Conservation (phyloP, 2,329 filamentous ascomycete genomes). For the Myriosclerotinia scirpicola region DNA sequence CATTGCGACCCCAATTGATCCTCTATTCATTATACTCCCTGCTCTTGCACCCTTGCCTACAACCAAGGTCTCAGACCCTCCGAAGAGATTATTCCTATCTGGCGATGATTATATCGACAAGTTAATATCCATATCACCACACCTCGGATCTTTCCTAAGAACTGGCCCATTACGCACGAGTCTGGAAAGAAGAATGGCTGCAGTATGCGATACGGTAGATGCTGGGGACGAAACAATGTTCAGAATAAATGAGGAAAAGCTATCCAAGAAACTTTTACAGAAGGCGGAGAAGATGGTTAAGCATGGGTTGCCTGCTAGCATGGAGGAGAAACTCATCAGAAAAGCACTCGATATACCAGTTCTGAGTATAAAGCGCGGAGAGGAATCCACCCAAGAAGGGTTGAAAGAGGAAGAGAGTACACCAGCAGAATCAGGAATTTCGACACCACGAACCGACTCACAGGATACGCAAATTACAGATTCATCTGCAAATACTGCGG, state of each 20-base stretch:
- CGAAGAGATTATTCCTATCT: conserved; percentile 65
- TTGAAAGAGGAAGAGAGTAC: conserved; percentile 35
- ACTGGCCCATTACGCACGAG: conserved; percentile 46
- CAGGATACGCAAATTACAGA: conserved; percentile 39
- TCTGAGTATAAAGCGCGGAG: conserved; percentile 62
- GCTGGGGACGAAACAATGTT: conserved; percentile 85
- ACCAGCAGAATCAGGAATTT: conserved; percentile 36
- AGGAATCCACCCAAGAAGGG: conserved; percentile 42
- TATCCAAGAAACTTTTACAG: conserved; percentile 61
- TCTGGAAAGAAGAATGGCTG: conserved; percentile 65
- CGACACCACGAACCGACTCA: conserved; percentile 38
- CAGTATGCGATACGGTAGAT: conserved; percentile 78
- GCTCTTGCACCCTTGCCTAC: conserved; percentile 55
- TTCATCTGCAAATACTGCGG: conserved; percentile 40
- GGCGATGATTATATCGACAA: conserved; percentile 71
- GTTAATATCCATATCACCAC: conserved; percentile 54
- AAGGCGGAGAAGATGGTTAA: conserved; percentile 73
- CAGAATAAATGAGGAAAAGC: conserved; percentile 70
- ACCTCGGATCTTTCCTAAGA: conserved; percentile 59
- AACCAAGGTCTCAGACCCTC: conserved; percentile 46
- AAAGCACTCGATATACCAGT: conserved; percentile 76
- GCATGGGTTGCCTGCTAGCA: conserved; percentile 67
- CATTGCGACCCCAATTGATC: conserved; percentile 80
- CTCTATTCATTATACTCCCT: conserved; percentile 80
- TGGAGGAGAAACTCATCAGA: conserved; percentile 83